Conservation (phyloP, 352 stramenopile species). For the Phytopythium cucurbitacearum region DNA sequence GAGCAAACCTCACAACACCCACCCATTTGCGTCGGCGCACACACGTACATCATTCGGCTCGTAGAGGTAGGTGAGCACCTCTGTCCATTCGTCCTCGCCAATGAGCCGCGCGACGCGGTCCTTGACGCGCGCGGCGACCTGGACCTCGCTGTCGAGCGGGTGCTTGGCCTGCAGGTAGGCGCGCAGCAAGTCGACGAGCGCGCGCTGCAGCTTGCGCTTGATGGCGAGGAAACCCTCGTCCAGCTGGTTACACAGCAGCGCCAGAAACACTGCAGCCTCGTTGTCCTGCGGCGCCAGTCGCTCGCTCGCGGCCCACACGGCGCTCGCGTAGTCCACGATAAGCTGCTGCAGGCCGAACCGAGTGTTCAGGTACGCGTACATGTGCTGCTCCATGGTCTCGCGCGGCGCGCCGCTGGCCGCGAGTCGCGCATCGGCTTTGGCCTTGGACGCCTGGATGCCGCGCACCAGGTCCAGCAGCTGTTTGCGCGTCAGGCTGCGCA, state of each 20-base stretch:
- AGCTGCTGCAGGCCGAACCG: conserved; percentile 75
- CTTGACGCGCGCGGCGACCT: conserved; percentile 45
- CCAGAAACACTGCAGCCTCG: conserved; percentile 74
- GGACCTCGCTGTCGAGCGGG: conserved; percentile 59
- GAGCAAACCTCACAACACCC: background rate
- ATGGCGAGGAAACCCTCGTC: conserved; percentile 81
- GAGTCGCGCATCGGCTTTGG: conserved; percentile 55
- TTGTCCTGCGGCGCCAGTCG: conserved; percentile 47
- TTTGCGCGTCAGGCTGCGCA: conserved; percentile 65
- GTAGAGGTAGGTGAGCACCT: conserved; percentile 77
- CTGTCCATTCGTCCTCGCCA: conserved; percentile 62
- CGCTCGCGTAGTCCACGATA: conserved; percentile 74
- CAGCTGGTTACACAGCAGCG: conserved; percentile 71
- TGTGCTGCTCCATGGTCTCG: conserved; percentile 87
- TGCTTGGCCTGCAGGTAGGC: conserved; percentile 66
- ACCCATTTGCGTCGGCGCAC: conserved; percentile 2
- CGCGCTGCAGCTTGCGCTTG: conserved; percentile 70
- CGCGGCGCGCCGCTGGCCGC: conserved; percentile 36
- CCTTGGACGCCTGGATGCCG: conserved; percentile 68
- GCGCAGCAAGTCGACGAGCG: conserved; percentile 62
- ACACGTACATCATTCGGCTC: conserved; percentile 57
- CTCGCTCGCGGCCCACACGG: conserved; percentile 74
- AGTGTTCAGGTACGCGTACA: conserved; percentile 88
- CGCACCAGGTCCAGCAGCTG: conserved; percentile 75
- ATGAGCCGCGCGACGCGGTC: conserved; percentile 30